Percentiles rank a stretch among this genome's conserved stretches.
These are phyloP conservation scores for Kluyveromyces dobzhanskii DNA, from an alignment of 805 yeast genomes.

Conservation along the genomic window DNA sequence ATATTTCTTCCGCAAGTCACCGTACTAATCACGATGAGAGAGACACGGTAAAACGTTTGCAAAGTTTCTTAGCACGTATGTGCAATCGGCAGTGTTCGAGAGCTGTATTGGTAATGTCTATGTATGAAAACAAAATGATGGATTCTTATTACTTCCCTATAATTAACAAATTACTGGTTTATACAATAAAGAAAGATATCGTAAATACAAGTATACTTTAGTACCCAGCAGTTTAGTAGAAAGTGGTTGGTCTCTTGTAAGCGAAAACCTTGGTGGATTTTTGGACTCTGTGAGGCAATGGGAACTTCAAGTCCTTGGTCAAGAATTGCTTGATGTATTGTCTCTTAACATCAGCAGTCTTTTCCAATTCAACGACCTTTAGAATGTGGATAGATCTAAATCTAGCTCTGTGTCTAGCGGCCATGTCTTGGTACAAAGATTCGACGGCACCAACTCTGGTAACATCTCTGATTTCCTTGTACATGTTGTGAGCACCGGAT, in stretches of 20 bases:
- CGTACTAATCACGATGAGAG: too few species aligned
- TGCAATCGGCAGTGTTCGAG: too few species aligned
- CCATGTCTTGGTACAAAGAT: conserved; percentile 98
- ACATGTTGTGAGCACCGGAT: conserved; percentile 99
- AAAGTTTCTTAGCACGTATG: too few species aligned
- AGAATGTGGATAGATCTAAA: conserved; percentile 99
- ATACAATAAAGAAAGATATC: conserved; percentile 5
- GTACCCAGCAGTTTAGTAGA: conserved; percentile 56
- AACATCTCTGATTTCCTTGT: conserved; percentile 99
- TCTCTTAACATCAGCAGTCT: conserved; percentile 97
- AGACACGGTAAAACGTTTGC: too few species aligned
- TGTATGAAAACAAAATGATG: conserved; percentile 1
- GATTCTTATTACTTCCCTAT: conserved; percentile 4
- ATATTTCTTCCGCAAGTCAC: too few species aligned
- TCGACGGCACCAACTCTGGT: conserved; percentile 99
- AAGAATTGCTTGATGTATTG: conserved; percentile 97
- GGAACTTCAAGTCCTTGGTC: conserved; percentile 95
- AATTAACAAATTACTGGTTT: conserved; percentile 4
- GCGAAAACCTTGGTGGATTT: conserved; percentile 83
- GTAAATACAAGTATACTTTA: conserved; percentile 2
- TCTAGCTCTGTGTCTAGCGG: conserved; percentile 99
- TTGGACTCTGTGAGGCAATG: conserved; percentile 98
- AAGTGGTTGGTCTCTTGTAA: conserved; percentile 93
- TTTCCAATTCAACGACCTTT: conserved; percentile 98
- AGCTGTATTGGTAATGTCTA: too few species aligned